Evolutionary conservation across 768 basidiomycete genomes (phyloP), one percentile per base, ranked within the genome.

Genomic region (Sutorius australiensis): DNA sequence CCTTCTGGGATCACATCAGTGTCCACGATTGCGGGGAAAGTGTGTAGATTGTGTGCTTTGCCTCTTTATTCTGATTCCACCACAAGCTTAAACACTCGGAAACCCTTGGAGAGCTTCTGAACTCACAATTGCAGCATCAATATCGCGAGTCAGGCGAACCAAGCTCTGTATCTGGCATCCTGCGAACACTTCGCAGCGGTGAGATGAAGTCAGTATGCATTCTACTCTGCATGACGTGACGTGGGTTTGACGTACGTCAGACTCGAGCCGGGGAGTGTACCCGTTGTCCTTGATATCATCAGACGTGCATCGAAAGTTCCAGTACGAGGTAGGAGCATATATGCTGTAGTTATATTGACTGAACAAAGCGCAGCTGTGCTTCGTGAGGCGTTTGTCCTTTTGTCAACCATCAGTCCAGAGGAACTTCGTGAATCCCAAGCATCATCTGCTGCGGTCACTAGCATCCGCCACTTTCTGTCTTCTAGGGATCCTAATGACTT

Each of bases 401-500:
- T 73, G 16, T 60, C 67, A 9, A 51, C 58, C 64, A 46, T 65
- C 60, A 48, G 53, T 39, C 50, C 53, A 28, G 59, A 65, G 28
- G 48, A 27, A 10, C 54, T 70, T 19, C 50, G 51, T 11, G 51
- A 63, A 53, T 61, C 44, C 27, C 58, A 53, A 40, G 30, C 21
- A 24, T 54, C 60, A 42, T 48, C 57, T 34, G 53, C 51, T 27
- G 71, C 79, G 45, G 68, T 83, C 13, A 67, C 73, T 12, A 64
- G 67, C 50, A 77, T 92, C 45, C 80, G 83, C 3, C 72, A 75
- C 47, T 71, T 87, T n/a, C 70, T 92, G 30, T 73, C 69, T 1
- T 86, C 85, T 0, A 62, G 70, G 7, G 74, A 83, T 47, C 72
- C 77, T 2, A 85, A 88, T 60, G 80, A 86, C 39, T 69, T 81